These are phyloP conservation scores for Berkeleyomyces rouxiae DNA, from an alignment of 2,329 filamentous ascomycete genomes.

Conservation along the genomic window DNA sequence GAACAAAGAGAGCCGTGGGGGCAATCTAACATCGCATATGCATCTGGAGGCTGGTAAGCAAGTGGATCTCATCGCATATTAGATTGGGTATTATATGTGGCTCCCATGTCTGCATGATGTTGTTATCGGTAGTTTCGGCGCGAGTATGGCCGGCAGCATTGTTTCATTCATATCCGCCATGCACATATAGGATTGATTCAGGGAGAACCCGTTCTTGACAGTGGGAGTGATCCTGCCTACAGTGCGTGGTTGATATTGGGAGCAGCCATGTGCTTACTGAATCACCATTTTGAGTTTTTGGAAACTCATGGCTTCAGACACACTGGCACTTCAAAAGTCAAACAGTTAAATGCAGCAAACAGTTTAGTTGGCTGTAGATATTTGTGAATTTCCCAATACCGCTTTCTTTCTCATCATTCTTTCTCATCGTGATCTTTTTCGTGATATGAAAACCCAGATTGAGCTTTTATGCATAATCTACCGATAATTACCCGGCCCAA, in stretches of 20 bases:
- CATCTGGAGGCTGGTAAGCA: neutral
- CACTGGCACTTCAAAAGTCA: no score
- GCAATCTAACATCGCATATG: neutral
- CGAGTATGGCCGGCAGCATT: neutral
- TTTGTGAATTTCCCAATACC: no score
- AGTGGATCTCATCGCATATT: neutral
- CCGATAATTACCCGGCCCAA: neutral
- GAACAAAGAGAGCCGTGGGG: neutral
- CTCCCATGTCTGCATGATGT: neutral
- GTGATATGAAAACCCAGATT: neutral
- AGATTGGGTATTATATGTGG: neutral
- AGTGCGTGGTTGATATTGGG: neutral
- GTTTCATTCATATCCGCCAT: no score
- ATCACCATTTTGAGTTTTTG: neutral
- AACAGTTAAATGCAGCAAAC: no score
- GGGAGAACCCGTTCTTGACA: no score
- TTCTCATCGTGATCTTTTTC: neutral
- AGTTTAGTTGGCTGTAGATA: no score
- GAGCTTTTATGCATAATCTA: neutral
- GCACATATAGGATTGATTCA: no score
- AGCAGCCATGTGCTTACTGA: neutral
- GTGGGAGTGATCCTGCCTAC: no score
- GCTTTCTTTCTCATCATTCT: no score
- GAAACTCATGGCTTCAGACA: no score
- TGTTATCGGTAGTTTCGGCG: neutral